Base-by-base conservation (phyloP, 305 asterid genomes). In the Solanum hybrid region DNA sequence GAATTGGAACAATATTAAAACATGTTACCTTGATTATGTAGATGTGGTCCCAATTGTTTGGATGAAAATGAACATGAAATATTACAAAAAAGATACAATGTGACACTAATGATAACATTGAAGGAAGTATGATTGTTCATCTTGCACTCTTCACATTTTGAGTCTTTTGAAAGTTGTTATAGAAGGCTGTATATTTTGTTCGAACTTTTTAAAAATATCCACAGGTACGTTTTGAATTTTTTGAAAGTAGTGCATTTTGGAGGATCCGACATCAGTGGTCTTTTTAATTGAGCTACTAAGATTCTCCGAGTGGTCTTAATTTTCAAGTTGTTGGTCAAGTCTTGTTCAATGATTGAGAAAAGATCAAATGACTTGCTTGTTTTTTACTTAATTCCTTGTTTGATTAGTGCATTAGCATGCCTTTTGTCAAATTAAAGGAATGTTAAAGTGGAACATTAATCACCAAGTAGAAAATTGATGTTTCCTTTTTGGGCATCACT, bases 341-440 rank as follows among this genome's bases (percentile, higher is more conserved):
- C 60, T 66, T 26, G 71, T 26, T 60, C 85, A 90, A 87, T 87
- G 81, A 87, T 89, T 89, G 88, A 89, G 5, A 85, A 87, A 78
- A 89, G 76, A 82, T 85, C 88, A 89, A 89, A 87, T 88, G 76
- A 89, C 79, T 89, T 90, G 90, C 93, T 89, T 91, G 89, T 60
- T 71, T 82, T 84, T 89, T 85, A 87, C 90, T 89, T 89, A 79
- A 87, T 32, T 87, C 73, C 51, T 29, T 79, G 42, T 71, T 86
- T 31, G 22, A 20, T 20, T 31, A 72, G 90, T 88, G 85, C 89
- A 81, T 71, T 88, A 88, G 60, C 87, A 69, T 64, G 60, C 82
- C 90, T 79, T 77, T 88, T 64, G 42, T 51, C 82, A 22, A 77
- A 79, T 75, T 34, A 36, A 86, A 51, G 86, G 66, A 80, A 80